Base-by-base conservation (phyloP, 768 basidiomycete species). In the Rhizopogon vulgaris region DNA sequence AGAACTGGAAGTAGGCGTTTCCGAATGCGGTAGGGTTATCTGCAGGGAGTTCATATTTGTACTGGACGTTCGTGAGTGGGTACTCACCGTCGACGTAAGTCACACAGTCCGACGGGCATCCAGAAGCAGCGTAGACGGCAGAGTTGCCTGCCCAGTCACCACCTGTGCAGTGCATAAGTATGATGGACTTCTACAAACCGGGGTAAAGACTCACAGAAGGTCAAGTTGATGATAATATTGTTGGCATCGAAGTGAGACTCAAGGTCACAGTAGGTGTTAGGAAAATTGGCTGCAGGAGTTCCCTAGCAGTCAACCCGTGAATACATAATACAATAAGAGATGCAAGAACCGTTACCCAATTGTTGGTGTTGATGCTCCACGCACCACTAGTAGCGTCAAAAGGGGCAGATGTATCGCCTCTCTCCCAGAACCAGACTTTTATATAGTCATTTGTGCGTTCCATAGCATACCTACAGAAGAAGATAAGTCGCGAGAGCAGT, bases 1-100 rank as follows among this genome's bases (percentile, higher is more conserved):
- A 63, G 51, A 77, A 67, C 25, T 72, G 60, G 59, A 74, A 77
- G 57, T 72, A 77, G 0, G 76, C 73, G 2, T 71, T 60, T 4
- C 55, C 53, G 58, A 77, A 77, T 2, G 73, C 74, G 3, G 56
- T 40, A 2, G 76, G 76, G 42, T 71, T 71, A 51, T 67, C 64
- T 65, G 38, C 8, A 41, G 39, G 14, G n/a, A 4, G 10, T 47
- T 17, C 17, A 3, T 6, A 46, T 14, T 12, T 14, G 12, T 18
- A 45, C 41, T 18, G 24, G 38, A 27, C 45, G 22, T 15, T 15
- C 14, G 28, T 18, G 17, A 8, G 41, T 30, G 41, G 17, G 14
- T 22, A 54, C 63, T 56, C 28, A 66, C 64, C 46, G 45, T 66
- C 51, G 34, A 66, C 65, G 37, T 64, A 66, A 69, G 62, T 61